Percentiles rank a stretch among this genome's conserved stretches.
phyloP scores from a whole-genome alignment of 768 basidiomycete genomes.

The Mycena vulgaris region DNA sequence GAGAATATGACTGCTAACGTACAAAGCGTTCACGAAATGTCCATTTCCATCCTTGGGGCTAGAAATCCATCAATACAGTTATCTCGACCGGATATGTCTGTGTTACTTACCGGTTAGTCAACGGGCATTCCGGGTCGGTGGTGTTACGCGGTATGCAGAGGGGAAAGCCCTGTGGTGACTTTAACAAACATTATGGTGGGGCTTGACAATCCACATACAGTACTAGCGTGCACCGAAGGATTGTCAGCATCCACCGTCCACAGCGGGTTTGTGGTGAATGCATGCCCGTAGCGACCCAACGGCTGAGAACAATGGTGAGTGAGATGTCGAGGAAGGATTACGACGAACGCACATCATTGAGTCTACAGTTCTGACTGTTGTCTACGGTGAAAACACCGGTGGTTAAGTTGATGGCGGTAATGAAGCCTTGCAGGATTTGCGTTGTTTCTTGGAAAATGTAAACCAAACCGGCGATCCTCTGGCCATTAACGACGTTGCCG shows the following conservation, averaged over 20 bases:
- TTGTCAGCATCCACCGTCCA: conserved; percentile 31
- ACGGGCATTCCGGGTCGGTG: conserved; percentile 22
- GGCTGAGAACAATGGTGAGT: not conserved
- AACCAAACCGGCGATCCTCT: conserved; percentile 26
- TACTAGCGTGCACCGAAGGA: conserved; percentile 12
- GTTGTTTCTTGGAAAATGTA: conserved; percentile 9
- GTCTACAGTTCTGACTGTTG: not conserved
- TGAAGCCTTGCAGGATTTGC: conserved; percentile 22
- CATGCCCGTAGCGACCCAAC: conserved; percentile 14
- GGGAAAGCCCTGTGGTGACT: not conserved
- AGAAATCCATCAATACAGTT: not conserved
- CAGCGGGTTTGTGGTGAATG: conserved; percentile 17
- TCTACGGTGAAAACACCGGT: conserved; percentile 18
- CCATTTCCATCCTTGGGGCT: not conserved
- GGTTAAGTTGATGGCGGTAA: conserved; percentile 5
- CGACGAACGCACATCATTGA: conserved; percentile 12
- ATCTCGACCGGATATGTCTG: not conserved
- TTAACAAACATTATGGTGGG: not conserved
- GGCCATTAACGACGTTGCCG: conserved; percentile 13
- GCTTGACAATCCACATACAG: not conserved
- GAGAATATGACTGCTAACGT: not conserved
- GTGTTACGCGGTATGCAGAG: conserved; percentile 34
- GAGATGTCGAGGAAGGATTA: not conserved
- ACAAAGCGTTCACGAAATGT: not conserved
- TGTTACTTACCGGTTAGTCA: conserved; percentile 6